phyloP scores from a whole-genome alignment of 306 rosid genomes.

The Carpinus viminea region DNA sequence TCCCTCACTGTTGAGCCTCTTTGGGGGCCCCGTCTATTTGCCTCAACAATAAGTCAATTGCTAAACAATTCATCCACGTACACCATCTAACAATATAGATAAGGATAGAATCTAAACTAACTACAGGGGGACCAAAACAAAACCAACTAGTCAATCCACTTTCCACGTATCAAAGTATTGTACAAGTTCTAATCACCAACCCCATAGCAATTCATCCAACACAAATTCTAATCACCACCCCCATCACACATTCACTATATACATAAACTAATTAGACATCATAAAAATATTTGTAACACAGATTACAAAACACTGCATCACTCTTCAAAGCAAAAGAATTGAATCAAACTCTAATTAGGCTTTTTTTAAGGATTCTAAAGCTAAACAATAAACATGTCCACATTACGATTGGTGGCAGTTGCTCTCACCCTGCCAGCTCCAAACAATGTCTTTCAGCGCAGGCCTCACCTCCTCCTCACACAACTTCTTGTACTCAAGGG shows the following conservation, averaged over 20 bases:
- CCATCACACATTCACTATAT: background rate
- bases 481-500: constrained; percentile 62
- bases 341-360: background rate
- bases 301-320: background rate
- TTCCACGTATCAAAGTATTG: background rate
- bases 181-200: background rate
- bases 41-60: no score
- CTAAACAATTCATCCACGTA: no score
- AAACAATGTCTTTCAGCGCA: constrained; percentile 78
- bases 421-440: constrained; percentile 87
- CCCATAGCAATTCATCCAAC: background rate
- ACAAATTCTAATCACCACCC: background rate
- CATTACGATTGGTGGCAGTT: background rate
- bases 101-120: no score
- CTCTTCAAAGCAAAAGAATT: background rate
- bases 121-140: no score
- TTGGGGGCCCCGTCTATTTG: no score
- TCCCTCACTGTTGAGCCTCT: no score
- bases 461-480: constrained; percentile 77
- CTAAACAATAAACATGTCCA: background rate
- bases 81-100: no score
- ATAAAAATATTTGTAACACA: background rate
- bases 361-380: background rate
- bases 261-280: background rate
- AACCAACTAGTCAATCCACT: no score